Percentiles rank a stretch among this genome's conserved stretches.
These are phyloP conservation scores for Naematelia encephala DNA, from an alignment of 768 basidiomycete genomes.

Conservation along the genomic window DNA sequence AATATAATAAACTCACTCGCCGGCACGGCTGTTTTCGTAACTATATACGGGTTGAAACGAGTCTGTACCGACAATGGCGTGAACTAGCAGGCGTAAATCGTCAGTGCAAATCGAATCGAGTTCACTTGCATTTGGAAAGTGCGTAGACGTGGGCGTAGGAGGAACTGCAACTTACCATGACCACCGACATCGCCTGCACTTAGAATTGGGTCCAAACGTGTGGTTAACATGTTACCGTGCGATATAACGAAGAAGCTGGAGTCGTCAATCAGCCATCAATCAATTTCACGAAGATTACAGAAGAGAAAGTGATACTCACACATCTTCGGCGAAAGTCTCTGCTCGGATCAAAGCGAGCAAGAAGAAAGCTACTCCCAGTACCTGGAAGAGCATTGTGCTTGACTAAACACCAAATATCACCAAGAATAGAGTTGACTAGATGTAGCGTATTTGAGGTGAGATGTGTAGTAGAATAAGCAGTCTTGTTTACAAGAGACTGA, in stretches of 20 bases:
- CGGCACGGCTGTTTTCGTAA: constrained; percentile 50
- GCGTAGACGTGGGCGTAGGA: too few species aligned
- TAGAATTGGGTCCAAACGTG: constrained; percentile 30
- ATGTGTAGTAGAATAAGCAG: background rate
- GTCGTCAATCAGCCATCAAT: background rate
- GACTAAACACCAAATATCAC: background rate
- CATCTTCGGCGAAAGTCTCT: background rate
- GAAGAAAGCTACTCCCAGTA: too few species aligned
- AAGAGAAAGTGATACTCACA: background rate
- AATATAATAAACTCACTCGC: constrained; percentile 56
- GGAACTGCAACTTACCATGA: constrained; percentile 21
- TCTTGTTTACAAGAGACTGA: background rate
- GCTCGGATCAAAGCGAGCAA: background rate
- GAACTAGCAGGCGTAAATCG: constrained; percentile 15
- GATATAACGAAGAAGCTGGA: constrained; percentile 21
- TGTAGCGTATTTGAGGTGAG: background rate
- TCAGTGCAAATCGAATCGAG: too few species aligned
- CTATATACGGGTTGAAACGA: constrained; percentile 17
- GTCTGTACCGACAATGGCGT: constrained; percentile 28
- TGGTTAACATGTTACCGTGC: constrained; percentile 10
- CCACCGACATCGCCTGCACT: constrained; percentile 23
- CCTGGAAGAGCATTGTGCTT: too few species aligned
- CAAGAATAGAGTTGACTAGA: too few species aligned
- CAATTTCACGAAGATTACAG: too few species aligned
- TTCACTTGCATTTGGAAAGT: too few species aligned